Evolutionary conservation across 768 basidiomycete genomes (phyloP).

Genomic region (Boletus speciosus): DNA sequence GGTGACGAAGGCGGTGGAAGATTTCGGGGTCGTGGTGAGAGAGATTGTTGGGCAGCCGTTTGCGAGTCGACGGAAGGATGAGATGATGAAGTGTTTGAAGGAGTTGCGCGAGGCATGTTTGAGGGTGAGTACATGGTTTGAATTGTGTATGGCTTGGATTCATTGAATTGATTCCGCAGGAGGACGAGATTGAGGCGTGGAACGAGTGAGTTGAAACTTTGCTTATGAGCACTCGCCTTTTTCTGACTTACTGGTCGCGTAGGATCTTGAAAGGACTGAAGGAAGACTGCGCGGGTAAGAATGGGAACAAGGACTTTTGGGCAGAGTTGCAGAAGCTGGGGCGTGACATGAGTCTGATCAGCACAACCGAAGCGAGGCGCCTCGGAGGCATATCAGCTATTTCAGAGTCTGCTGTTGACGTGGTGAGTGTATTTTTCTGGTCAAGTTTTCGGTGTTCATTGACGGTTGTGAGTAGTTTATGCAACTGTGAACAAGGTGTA

Average conservation of each 20-base stretch:
- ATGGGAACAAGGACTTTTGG: constrained; percentile 73
- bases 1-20: constrained; percentile 82
- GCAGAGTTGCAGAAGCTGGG: constrained; percentile 48
- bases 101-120: constrained; percentile 64
- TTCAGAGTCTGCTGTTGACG: constrained; percentile 49
- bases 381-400: constrained; percentile 56
- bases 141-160: background rate
- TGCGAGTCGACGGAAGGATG: constrained; percentile 57
- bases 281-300: constrained; percentile 46
- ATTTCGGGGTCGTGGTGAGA: constrained; percentile 65
- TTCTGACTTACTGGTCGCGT: background rate
- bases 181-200: constrained; percentile 84
- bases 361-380: constrained; percentile 55
- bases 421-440: constrained; percentile 39
- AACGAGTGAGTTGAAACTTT: constrained; percentile 51
- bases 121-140: constrained; percentile 40
- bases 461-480: constrained; percentile 21
- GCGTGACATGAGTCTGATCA: constrained; percentile 57
- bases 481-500: constrained; percentile 8
- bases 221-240: background rate
- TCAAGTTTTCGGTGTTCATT: background rate
- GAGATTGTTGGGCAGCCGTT: constrained; percentile 74
- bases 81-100: constrained; percentile 73
- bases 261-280: constrained; percentile 66
- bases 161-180: constrained; percentile 36